A percentile compares a stretch with the other conserved stretches of the same genome.
phyloP scores from a whole-genome alignment of 1,284 basidiomycete genomes.

The Ustilago sp. region DNA sequence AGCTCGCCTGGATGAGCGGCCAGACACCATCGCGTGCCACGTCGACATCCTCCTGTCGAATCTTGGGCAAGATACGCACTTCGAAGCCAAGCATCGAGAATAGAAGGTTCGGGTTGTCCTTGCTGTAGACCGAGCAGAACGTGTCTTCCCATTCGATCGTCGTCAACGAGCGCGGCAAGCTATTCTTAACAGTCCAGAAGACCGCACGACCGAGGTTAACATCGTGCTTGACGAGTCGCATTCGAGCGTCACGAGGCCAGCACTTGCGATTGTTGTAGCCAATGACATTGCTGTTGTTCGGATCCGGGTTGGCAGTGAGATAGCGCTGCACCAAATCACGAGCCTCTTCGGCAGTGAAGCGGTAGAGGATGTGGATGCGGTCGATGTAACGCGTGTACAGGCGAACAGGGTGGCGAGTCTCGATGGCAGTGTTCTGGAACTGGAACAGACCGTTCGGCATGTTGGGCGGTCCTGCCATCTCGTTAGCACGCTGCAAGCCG shows the following conservation, averaged over 20 bases:
- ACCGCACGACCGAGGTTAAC: slow-evolving; percentile 98
- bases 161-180: slow-evolving; percentile 91
- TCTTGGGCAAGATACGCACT: slow-evolving; percentile 94
- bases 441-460: slow-evolving; percentile 69
- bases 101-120: slow-evolving; percentile 95
- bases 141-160: slow-evolving; percentile 89
- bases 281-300: slow-evolving; percentile 98
- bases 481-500: slow-evolving; percentile 67
- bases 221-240: slow-evolving; percentile 99
- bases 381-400: slow-evolving; percentile 69
- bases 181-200: slow-evolving; percentile 99
- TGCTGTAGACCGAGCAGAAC: slow-evolving; percentile 81
- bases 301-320: slow-evolving; percentile 95
- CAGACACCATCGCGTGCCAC: slow-evolving; percentile 98
- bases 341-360: slow-evolving; percentile 97
- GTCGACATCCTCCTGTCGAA: slow-evolving; percentile 91
- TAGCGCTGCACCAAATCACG: slow-evolving; percentile 98
- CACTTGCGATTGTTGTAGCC: slow-evolving; percentile 99
- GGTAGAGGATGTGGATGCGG: slow-evolving; percentile 79
- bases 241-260: slow-evolving; percentile 98
- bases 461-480: slow-evolving; percentile 68
- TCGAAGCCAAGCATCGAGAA: slow-evolving; percentile 99
- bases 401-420: slow-evolving; percentile 67
- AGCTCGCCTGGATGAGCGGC: slow-evolving; percentile 93
- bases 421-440: slow-evolving; percentile 63